Conservation (phyloP, 1,284 basidiomycete species). For the Blastosporella zonata region DNA sequence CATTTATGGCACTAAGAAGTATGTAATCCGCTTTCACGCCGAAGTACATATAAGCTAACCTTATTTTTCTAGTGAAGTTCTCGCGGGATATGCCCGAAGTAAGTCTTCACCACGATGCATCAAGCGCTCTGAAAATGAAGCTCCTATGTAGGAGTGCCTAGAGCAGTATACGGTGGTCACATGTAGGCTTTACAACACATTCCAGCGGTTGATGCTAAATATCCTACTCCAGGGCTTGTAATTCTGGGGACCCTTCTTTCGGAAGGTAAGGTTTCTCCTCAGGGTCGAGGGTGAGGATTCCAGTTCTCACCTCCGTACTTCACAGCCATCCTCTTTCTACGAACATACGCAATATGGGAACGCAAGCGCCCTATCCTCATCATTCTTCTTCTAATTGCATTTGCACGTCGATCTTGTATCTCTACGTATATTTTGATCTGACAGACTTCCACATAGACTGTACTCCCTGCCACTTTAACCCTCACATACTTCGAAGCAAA, state of each 20-base stretch:
- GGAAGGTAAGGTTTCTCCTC: slow-evolving; percentile 27
- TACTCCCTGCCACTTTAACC: slow-evolving; percentile 31
- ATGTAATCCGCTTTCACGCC: slow-evolving; percentile 14
- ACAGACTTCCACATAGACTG: slow-evolving; percentile 19
- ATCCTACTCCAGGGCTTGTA: slow-evolving; percentile 30
- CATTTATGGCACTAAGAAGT: slow-evolving; percentile 35
- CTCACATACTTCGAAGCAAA: slow-evolving; percentile 32
- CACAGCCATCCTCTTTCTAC: slow-evolving; percentile 35
- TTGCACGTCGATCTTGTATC: background rate
- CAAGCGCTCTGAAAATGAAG: background rate
- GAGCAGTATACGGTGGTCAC: slow-evolving; percentile 27
- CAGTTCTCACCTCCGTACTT: background rate
- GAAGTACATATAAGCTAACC: background rate
- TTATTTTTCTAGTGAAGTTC: slow-evolving; percentile 24
- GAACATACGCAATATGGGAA: slow-evolving; percentile 45
- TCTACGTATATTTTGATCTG: background rate
- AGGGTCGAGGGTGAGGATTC: background rate
- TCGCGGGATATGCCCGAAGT: slow-evolving; percentile 28
- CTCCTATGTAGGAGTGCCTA: slow-evolving; percentile 25
- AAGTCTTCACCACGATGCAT: slow-evolving; percentile 1
- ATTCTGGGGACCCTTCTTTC: slow-evolving; percentile 35
- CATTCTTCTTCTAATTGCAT: slow-evolving; percentile 10
- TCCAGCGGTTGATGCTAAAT: background rate
- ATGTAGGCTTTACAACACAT: slow-evolving; percentile 23
- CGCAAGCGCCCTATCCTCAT: slow-evolving; percentile 31